Base-by-base conservation (phyloP, 2,329 filamentous ascomycete genomes). In the Xylaria multiplex region DNA sequence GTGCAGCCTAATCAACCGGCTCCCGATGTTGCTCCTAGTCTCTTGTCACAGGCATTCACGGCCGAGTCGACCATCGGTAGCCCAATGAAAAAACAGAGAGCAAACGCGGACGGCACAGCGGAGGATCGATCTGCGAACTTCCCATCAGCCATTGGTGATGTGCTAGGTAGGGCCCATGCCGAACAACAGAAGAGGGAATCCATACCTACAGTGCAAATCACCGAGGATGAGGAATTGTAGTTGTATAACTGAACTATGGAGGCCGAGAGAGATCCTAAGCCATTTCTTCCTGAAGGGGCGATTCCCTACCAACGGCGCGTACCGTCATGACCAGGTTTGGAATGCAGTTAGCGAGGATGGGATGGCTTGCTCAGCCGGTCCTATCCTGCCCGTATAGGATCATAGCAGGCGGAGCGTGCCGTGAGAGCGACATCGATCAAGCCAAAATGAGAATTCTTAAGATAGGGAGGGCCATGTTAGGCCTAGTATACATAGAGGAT, bases 31-130 rank as follows among this genome's bases (percentile, higher is more conserved):
- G 61, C 77, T 70, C 27, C 75, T 72, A 76, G 78, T 74, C 65
- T 84, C 63, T 82, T 80, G 65, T 79, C 78, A 22, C 83, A 83
- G 66, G 76, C 75, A 54, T 76, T 84, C 5, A 79, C 79, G 1
- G 82, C 83, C 22, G 85, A 87, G 40, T 76, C 77, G 7, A 76
- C 81, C 4, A 77, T 93, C 24, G 90, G 89, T 55, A 93, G 90
- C 70, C 91, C 91, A 1, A 84, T 92, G 72, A 93, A 93, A 83
- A 93, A 90, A 75, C 90, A 92, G 64, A 84, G 91, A 42, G 86
- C 90, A 1, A 91, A 89, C 72, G 73, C 88, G 27, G 82, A 84
- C 7, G 84, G 81, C 7, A 77, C 81, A 45, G 79, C 83, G 59
- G 80, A 80, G 55, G 79, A 82, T 57, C 74, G 75, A 35, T 74